Evolutionary conservation across 1,284 basidiomycete genomes (phyloP).

Genomic region (Hemileia vastatrix): DNA sequence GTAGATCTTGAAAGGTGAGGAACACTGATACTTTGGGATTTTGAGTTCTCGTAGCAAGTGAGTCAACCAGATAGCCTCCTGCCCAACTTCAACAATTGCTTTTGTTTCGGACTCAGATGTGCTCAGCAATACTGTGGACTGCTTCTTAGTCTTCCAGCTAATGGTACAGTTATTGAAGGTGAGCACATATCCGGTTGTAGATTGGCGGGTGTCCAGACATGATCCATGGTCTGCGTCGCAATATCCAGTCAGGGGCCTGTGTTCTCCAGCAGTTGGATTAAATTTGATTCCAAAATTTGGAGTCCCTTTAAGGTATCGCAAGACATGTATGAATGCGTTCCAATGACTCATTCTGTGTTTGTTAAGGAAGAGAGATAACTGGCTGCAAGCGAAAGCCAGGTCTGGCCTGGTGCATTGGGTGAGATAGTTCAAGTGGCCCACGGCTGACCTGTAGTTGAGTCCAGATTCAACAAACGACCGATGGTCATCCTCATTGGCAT

Average conservation of each 20-base stretch:
- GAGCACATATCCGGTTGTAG: neutral
- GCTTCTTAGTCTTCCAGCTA: neutral
- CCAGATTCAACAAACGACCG: too few relatives aligned
- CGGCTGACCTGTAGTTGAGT: too few relatives aligned
- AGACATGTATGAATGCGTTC: neutral
- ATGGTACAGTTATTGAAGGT: neutral
- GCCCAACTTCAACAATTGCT: too few relatives aligned
- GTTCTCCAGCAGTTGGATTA: too few relatives aligned
- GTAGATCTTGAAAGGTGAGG: neutral
- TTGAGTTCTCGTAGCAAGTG: too few relatives aligned
- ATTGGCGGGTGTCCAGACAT: neutral
- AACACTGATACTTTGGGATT: too few relatives aligned
- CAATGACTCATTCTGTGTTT: neutral
- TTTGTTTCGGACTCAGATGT: constrained; percentile 6
- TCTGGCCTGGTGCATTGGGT: too few relatives aligned
- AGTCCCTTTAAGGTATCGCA: neutral
- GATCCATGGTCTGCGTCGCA: neutral
- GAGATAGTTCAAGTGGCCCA: too few relatives aligned
- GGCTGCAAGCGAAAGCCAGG: neutral
- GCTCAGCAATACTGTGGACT: neutral
- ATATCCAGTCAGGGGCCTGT: neutral
- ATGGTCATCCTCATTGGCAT: too few relatives aligned
- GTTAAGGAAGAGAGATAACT: neutral
- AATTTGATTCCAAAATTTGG: neutral
- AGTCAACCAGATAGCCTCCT: too few relatives aligned